Percentiles rank a stretch among this genome's conserved stretches.
These are phyloP conservation scores for Linnemannia elongata DNA, from an alignment of 192 early-diverging fungal genomes.

Conservation along the genomic window DNA sequence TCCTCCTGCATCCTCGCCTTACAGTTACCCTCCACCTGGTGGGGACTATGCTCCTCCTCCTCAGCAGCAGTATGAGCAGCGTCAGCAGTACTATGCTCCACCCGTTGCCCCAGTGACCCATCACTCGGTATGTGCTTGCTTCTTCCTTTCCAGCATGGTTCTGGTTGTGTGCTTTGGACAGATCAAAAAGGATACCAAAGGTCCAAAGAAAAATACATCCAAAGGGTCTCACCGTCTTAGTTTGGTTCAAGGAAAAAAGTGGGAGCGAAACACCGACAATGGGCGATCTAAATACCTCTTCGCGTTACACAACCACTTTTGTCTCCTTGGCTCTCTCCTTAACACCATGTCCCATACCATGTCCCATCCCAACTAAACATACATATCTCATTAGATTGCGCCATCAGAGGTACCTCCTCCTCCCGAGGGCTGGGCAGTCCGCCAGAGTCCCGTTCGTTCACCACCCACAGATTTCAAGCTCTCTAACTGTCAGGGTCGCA, in stretches of 20 bases:
- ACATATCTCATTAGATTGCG: slow-evolving; percentile 18
- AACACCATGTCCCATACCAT: background rate
- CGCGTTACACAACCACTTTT: background rate
- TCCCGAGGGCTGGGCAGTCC: slow-evolving; percentile 34
- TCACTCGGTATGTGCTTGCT: slow-evolving; percentile 4
- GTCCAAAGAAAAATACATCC: background rate
- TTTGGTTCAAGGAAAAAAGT: slow-evolving; percentile 5
- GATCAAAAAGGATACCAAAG: background rate
- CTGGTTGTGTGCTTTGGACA: background rate
- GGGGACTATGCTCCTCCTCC: slow-evolving; percentile 22
- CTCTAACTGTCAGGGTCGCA: slow-evolving; percentile 75
- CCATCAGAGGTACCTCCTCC: slow-evolving; percentile 20
- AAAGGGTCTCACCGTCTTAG: background rate
- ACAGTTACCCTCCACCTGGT: background rate
- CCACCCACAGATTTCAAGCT: slow-evolving; percentile 59
- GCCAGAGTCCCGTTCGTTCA: slow-evolving; percentile 21
- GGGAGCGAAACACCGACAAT: slow-evolving; percentile 12
- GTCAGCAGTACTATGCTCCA: slow-evolving; percentile 8
- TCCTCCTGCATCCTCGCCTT: slow-evolving; percentile 26
- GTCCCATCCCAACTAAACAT: too few species aligned
- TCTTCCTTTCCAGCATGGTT: slow-evolving; percentile 4
- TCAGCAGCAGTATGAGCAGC: slow-evolving; percentile 21
- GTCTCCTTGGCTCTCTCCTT: background rate
- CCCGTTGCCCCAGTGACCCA: background rate
- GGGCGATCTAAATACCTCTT: too few species aligned